Base-by-base conservation (phyloP, 2,329 filamentous ascomycete genomes). In the Ascochyta clinopodiicola region DNA sequence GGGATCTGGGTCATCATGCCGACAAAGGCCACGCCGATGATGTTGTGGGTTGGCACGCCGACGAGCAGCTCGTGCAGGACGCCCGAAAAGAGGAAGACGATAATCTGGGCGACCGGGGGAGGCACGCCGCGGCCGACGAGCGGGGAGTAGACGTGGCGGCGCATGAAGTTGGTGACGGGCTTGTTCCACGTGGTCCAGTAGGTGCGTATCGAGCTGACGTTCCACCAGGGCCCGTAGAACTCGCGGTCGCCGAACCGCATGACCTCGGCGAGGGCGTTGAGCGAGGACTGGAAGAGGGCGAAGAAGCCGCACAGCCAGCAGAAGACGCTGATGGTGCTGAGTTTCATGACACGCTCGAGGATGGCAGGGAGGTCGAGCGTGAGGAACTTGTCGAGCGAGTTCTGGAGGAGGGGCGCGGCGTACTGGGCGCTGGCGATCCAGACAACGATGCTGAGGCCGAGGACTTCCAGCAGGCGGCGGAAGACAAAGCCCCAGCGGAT, bases 141-240 rank as follows among this genome's bases (percentile, higher is more conserved):
- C 1, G 95, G 95, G 35, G 89, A 88, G 78, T 95, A 98, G 46
- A 99, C 87, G 74, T 99, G 95, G 34, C 95, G 84, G 69, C 91
- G 93, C 88, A 99, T 98, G 76, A 96, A 99, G 55, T 92, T 88
- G 71, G 96, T 96, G 6, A 99, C 94, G 0, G 95, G 95, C 74
- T 96, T 96, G 79, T 99, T 99, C 95, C 95, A 99, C 0, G 89
- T 90, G 21, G 93, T 87, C 94, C 94, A 97, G 80, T 99, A 99
- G 4, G 84, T 84, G 31, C 93, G 91, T 6, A 98, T 81, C 62
- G 88, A 92, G 50, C 88, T 68, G 2, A 75, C 73, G 72, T 99
- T 99, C 95, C 95, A 99, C 95, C 95, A 99, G 70, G 96, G 92
- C 34, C 91, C 89, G 75, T 99, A 99, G 75, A 99, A 99, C 47